Evolutionary conservation across 2,329 filamentous ascomycete species (phyloP), one percentile per base, ranked within the genome.

Genomic region (Coniochaeta pulveracea): DNA sequence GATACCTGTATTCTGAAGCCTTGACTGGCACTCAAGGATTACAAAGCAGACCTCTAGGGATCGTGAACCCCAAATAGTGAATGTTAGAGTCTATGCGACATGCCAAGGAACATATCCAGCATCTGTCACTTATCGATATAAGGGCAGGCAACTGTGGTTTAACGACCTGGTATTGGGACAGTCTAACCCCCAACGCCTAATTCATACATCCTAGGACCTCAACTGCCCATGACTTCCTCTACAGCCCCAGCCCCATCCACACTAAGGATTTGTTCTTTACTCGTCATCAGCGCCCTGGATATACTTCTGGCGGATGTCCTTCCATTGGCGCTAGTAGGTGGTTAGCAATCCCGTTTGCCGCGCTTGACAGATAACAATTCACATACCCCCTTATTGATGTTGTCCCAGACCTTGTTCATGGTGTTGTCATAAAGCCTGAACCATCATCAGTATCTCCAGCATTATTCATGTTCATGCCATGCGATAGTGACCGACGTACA

Each of bases 281-380:
- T 80, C 77, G 44, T 77, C 77, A 43, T 82, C 78, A 36, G 67
- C 73, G 39, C 69, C 69, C 63, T 83, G 64, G 51, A 93, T 60
- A 62, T 94, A 98, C 63, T 73, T 80, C 60, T 79, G 66, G 66
- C 93, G 89, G 69, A 98, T 95, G 60, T 98, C 91, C 75, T 95
- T 95, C 91, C 91, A 96, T 93, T 95, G 89, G 54, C 89, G 85
- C 89, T 96, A 54, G 48, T 30, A 19, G n/a, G 33, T 12, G n/a
- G 36, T 32, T 28, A 36, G 34, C 24, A 17, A n/a, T 5, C 6
- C 10, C 8, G 12, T 19, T 6, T 23, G 16, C 19, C 34, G 37
- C 21, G 24, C 32, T 25, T 11, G 30, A 10, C 29, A 9, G 18
- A 12, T 7, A 19, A 19, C 12, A n/a, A 10, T n/a, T 12, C 10